Base-by-base conservation (phyloP, 108 stramenopile species). In the Conticribra weissflogii region DNA sequence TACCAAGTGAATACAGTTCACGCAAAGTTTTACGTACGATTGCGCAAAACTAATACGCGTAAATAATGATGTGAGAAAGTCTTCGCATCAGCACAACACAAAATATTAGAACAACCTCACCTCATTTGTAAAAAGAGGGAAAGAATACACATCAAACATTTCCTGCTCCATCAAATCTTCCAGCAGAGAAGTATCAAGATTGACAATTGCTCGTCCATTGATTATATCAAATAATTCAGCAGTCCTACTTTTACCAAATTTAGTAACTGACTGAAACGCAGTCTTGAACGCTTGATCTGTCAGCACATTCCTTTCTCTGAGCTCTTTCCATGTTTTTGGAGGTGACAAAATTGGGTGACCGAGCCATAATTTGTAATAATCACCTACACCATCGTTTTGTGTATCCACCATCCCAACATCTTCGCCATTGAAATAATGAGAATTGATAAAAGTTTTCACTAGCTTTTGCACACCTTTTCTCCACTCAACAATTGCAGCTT, bases 81-180 rank as follows among this genome's bases (percentile, higher is more conserved):
- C 30, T 56, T 9, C 3, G 1, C 18, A 24, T 5, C 15, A 60
- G 5, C 32, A 48, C 2, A 45, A 57, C 19, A 9, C 22, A 57
- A 12, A 17, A 17, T 28, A 29, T 32, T 57, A 15, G 31, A 29
- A 31, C n/a, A 31, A 25, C 14, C 63, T 59, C 48, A 77, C 85
- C 41, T 67, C 51, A 22, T 68, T 32, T 4, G 73, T 71, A 59
- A 91, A 59, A n/a, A 89, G 36, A 25, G 82, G 86, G 52, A 94
- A 86, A 1, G 90, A 83, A 62, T 86, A 91, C 0, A 94, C 93
- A 63, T 91, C 88, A 55, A 74, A 77, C 62, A 84, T 54, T 80
- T 91, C 90, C 63, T 90, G 85, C 54, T 84, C 82, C 74, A 93
- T 76, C 45, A 79, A 67, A 23, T 79, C 63, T 55, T 85, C 82